phyloP scores from a whole-genome alignment of 257 asterid species.

The Fraxinus pennsylvanica region DNA sequence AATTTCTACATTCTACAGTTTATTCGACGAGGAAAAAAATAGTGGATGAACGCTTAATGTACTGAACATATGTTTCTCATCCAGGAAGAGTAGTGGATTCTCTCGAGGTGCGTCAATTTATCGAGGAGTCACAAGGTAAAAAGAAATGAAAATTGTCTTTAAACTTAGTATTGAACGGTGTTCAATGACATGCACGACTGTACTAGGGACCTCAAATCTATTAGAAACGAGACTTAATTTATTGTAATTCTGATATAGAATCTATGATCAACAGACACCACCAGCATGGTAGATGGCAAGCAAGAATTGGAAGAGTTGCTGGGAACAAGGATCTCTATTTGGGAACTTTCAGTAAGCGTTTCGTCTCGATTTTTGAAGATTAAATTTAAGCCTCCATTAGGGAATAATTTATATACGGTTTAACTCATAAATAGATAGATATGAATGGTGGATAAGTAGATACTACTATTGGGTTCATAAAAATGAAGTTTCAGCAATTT shows the following conservation, averaged over 20 bases:
- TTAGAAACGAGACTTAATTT: background rate
- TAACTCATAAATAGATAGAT: too few species aligned
- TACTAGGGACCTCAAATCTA: background rate
- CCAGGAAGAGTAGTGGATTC: conserved; percentile 91
- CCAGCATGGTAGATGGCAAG: conserved; percentile 98
- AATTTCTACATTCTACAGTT: background rate
- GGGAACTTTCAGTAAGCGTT: conserved; percentile 80
- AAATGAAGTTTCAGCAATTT: too few species aligned
- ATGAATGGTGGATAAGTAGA: too few species aligned
- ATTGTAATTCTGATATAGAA: background rate
- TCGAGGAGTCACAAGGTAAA: conserved; percentile 90
- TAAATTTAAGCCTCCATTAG: background rate
- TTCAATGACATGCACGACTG: background rate
- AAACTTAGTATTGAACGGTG: background rate
- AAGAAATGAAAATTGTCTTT: background rate
- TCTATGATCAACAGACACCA: conserved; percentile 56
- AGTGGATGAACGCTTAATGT: background rate
- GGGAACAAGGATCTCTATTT: conserved; percentile 90
- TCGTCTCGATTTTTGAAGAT: background rate
- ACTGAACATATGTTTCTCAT: background rate
- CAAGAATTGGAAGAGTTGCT: conserved; percentile 93
- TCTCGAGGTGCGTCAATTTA: conserved; percentile 92
- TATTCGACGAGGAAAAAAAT: background rate
- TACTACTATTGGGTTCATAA: too few species aligned
- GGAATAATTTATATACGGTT: background rate